These are phyloP conservation scores for Tolypocladium pustulatum DNA, from an alignment of 2,329 filamentous ascomycete genomes.

Conservation along the genomic window DNA sequence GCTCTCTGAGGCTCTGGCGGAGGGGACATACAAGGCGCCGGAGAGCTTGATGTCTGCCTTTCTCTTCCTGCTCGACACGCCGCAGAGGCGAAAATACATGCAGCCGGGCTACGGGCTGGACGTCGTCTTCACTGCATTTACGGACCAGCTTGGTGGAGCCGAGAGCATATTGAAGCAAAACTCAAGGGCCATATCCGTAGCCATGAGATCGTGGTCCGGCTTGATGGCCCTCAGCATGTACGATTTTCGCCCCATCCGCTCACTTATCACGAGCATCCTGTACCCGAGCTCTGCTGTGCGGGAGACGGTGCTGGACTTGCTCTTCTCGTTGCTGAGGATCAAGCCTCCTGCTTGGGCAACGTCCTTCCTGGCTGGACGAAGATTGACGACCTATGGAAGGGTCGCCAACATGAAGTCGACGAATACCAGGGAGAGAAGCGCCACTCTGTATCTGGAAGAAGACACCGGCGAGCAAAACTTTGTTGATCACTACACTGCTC, in stretches of 20 bases:
- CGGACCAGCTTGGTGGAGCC: constrained; percentile 60
- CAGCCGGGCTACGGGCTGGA: constrained; percentile 83
- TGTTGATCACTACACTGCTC: constrained; percentile 85
- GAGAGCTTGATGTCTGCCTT: constrained; percentile 84
- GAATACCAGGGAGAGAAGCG: constrained; percentile 33
- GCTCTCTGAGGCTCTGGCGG: constrained; percentile 82
- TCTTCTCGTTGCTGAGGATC: constrained; percentile 74
- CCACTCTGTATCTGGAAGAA: constrained; percentile 50
- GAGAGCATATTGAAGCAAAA: constrained; percentile 67
- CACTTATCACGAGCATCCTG: constrained; percentile 57
- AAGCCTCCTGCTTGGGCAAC: constrained; percentile 90
- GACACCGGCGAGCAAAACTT: constrained; percentile 68
- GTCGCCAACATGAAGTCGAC: constrained; percentile 72
- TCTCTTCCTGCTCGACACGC: constrained; percentile 79
- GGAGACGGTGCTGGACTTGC: constrained; percentile 77
- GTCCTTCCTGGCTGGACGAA: constrained; percentile 83
- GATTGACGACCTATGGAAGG: constrained; percentile 92
- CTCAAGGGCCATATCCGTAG: constrained; percentile 80
- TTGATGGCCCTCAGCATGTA: constrained; percentile 83
- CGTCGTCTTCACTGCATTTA: constrained; percentile 83
- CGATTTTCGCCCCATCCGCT: constrained; percentile 73
- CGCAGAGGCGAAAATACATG: constrained; percentile 70
- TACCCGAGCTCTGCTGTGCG: constrained; percentile 44
- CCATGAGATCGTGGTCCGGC: constrained; percentile 89
- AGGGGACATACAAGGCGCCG: constrained; percentile 85